Evolutionary conservation across 805 yeast genomes (phyloP).

Genomic region (Candida silvicultrix): DNA sequence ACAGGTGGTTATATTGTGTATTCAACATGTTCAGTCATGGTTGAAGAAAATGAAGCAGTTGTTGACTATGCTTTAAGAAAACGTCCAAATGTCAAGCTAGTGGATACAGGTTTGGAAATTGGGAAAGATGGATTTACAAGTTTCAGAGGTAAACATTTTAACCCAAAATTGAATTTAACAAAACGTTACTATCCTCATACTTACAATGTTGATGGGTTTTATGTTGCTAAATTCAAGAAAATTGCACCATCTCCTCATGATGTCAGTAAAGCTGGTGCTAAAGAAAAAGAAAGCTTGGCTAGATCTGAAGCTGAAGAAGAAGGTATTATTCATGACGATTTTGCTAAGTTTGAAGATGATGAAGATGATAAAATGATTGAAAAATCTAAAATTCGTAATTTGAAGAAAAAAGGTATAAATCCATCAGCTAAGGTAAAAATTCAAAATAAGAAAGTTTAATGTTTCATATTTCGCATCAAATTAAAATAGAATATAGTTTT

Average conservation of each 20-base stretch:
- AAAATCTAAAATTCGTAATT: constrained; percentile 56
- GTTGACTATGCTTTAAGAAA: constrained; percentile 96
- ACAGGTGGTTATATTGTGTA: constrained; percentile 94
- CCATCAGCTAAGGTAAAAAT: constrained; percentile 36
- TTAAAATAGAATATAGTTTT: no score
- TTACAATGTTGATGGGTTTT: constrained; percentile 97
- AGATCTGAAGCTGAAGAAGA: constrained; percentile 77
- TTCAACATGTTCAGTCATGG: constrained; percentile 97
- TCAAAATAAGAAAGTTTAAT: constrained; percentile 1
- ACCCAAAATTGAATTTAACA: constrained; percentile 68
- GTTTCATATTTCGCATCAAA: not conserved
- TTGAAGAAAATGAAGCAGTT: constrained; percentile 97
- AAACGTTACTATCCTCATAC: constrained; percentile 98
- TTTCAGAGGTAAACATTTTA: constrained; percentile 88
- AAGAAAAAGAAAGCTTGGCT: constrained; percentile 78
- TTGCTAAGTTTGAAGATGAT: constrained; percentile 71
- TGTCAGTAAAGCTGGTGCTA: constrained; percentile 79
- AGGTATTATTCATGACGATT: constrained; percentile 79
- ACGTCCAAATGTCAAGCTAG: constrained; percentile 92
- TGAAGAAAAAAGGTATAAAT: constrained; percentile 69
- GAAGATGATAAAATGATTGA: constrained; percentile 71
- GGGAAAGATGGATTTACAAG: constrained; percentile 96
- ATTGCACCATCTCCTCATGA: constrained; percentile 82
- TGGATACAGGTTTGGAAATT: constrained; percentile 84
- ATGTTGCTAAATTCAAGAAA: constrained; percentile 93